Conservation (phyloP, 2,329 filamentous ascomycete species). For the Thelonectria blattea region DNA sequence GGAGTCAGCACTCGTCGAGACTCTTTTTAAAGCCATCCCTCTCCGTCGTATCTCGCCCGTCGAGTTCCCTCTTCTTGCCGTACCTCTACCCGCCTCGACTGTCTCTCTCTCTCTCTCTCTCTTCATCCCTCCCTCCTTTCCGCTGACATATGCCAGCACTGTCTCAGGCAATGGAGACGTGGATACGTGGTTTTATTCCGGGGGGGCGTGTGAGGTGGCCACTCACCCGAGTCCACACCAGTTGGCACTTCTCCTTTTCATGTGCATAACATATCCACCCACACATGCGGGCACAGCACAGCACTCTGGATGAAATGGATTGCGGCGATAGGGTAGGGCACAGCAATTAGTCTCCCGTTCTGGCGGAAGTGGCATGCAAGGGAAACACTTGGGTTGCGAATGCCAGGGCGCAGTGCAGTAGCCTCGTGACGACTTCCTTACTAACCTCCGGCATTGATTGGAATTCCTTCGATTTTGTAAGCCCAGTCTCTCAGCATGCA, state of each 20-base stretch:
- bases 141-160: constrained; percentile 19
- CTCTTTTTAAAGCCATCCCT: neutral
- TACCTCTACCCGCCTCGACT: neutral
- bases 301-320: neutral
- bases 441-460: too few relatives aligned
- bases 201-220: constrained; percentile 1
- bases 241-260: constrained; percentile 3
- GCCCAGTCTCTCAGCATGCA: constrained; percentile 3
- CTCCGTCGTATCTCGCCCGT: neutral
- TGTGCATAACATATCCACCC: constrained; percentile 1
- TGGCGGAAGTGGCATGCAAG: neutral
- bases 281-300: constrained; percentile 8
- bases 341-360: neutral
- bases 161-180: neutral
- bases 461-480: neutral
- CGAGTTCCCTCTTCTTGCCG: neutral
- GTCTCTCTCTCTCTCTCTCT: too few relatives aligned
- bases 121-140: neutral
- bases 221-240: neutral
- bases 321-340: neutral
- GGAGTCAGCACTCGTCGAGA: neutral
- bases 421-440: neutral
- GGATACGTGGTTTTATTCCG: constrained; percentile 9
- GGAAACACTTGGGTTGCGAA: neutral
- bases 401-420: constrained; percentile 9